A percentile compares a stretch with the other conserved stretches of the same genome.
Evolutionary conservation across 345 rosid species (phyloP).

Genomic region (Capsella bursapastoris): DNA sequence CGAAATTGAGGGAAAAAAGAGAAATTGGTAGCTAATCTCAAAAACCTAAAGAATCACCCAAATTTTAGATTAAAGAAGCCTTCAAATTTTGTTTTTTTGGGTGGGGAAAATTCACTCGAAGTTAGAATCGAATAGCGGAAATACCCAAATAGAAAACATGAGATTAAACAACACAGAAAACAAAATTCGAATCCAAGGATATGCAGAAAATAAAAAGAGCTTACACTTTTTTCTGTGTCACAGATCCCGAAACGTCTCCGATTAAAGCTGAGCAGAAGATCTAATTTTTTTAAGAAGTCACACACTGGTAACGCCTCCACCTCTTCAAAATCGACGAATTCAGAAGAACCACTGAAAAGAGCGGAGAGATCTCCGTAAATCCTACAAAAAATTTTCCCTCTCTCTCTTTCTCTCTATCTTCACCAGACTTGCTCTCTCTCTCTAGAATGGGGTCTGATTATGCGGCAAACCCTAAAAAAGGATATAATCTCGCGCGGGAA

Average conservation of each 20-base stretch:
- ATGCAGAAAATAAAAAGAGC: neutral
- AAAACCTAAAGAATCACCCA: conserved; percentile 7
- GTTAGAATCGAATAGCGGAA: conserved; percentile 18
- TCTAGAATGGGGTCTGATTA: conserved; percentile 28
- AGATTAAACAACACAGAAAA: neutral
- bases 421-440: conserved; percentile 35
- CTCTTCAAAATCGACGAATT: conserved; percentile 25
- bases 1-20: neutral
- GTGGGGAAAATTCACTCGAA: neutral
- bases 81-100: neutral
- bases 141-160: neutral
- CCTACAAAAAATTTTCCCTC: conserved; percentile 22
- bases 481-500: conserved; percentile 51
- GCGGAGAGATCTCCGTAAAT: conserved; percentile 26
- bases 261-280: conserved; percentile 28
- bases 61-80: neutral
- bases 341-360: conserved; percentile 5
- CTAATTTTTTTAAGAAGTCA: conserved; percentile 12
- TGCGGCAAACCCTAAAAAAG: conserved; percentile 47
- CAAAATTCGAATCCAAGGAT: conserved; percentile 11
- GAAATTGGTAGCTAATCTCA: neutral
- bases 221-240: conserved; percentile 22
- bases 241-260: conserved; percentile 41
- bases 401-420: conserved; percentile 28
- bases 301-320: conserved; percentile 18